Evolutionary conservation across 352 stramenopile species (phyloP).

Genomic region (Pseudoperonospora humuli): DNA sequence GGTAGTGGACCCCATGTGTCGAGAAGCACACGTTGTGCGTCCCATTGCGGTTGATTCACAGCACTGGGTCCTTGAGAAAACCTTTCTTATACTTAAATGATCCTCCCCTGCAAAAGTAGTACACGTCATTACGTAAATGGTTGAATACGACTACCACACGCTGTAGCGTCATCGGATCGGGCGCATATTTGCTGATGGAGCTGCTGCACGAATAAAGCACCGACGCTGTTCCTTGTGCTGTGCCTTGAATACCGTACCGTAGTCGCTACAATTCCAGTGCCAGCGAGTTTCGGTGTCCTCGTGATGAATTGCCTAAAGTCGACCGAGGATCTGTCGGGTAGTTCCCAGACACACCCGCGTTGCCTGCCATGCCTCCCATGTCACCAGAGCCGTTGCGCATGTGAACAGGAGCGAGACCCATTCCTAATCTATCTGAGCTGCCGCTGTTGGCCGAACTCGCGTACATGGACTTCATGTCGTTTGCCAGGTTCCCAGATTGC

Average conservation of each 20-base stretch:
- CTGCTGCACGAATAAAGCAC: neutral
- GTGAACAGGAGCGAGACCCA: slow-evolving; percentile 20
- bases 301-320: slow-evolving; percentile 16
- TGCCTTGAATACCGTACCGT: neutral
- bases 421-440: slow-evolving; percentile 20
- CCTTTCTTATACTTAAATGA: slow-evolving; percentile 5
- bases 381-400: slow-evolving; percentile 22
- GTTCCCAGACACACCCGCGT: slow-evolving; percentile 11
- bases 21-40: neutral
- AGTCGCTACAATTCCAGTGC: slow-evolving; percentile 27
- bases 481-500: slow-evolving; percentile 16
- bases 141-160: slow-evolving; percentile 1
- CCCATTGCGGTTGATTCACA: slow-evolving; percentile 11
- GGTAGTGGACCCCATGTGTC: slow-evolving; percentile 1
- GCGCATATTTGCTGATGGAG: neutral
- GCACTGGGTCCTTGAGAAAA: slow-evolving; percentile 15
- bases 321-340: slow-evolving; percentile 20
- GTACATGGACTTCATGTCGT: slow-evolving; percentile 25
- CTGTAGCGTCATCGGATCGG: neutral
- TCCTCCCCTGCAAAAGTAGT: slow-evolving; percentile 3
- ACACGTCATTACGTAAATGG: slow-evolving; percentile 20
- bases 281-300: slow-evolving; percentile 19
- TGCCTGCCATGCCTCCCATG: slow-evolving; percentile 15
- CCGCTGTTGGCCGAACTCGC: slow-evolving; percentile 19
- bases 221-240: neutral